These are phyloP conservation scores for Sextonia rubra DNA, from an alignment of 164 flowering plant species.

Conservation along the genomic window DNA sequence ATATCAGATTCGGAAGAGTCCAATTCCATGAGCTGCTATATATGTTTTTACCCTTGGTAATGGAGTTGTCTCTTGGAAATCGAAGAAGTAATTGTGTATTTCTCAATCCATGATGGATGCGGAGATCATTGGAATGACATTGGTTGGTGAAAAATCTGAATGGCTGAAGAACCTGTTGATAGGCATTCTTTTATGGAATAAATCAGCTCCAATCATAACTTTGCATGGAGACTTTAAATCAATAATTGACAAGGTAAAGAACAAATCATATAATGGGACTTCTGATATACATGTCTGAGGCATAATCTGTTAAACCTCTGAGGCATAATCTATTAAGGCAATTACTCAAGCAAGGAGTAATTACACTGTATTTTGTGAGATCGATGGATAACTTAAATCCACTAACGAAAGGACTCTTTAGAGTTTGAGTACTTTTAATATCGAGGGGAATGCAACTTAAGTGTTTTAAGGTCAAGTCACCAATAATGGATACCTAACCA, in stretches of 20 bases:
- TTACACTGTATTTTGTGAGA: background rate
- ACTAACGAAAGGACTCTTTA: background rate
- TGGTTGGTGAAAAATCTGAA: background rate
- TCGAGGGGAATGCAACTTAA: too few relatives aligned
- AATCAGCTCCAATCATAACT: background rate
- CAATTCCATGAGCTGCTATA: background rate
- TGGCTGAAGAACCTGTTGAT: background rate
- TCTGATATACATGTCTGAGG: background rate
- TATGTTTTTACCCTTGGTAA: background rate
- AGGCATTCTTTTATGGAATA: background rate
- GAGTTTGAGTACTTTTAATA: background rate
- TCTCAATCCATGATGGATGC: background rate
- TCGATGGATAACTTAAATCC: background rate
- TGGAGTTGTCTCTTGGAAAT: background rate
- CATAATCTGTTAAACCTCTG: background rate
- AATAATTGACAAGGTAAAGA: background rate
- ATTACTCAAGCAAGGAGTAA: background rate
- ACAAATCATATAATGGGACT: background rate
- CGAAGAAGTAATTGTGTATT: background rate
- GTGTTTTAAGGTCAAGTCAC: too few relatives aligned
- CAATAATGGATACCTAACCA: too few relatives aligned
- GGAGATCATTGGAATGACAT: background rate
- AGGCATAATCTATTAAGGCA: background rate
- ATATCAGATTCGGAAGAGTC: background rate
- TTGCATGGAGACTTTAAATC: background rate